Percentiles rank a stretch among this genome's conserved stretches.
Conservation (phyloP, 2,329 filamentous ascomycete species). For the Aciculosporium take region DNA sequence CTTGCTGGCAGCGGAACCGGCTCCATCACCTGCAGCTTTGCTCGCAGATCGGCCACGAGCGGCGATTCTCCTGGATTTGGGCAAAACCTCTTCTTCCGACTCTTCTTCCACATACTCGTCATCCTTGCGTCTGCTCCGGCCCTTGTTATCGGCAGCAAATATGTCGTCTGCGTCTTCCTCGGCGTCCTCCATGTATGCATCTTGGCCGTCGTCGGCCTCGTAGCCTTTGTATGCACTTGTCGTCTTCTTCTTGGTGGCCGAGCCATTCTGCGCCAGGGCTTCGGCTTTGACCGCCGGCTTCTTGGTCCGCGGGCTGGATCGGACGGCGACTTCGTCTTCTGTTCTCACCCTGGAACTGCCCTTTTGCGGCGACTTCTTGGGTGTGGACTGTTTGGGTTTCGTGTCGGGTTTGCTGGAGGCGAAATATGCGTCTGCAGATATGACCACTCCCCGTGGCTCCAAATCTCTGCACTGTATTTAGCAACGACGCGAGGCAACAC, state of each 20-base stretch:
- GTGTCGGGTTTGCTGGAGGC: constrained; percentile 28
- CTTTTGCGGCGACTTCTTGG: constrained; percentile 24
- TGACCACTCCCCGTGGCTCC: constrained; percentile 33
- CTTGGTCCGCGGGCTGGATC: constrained; percentile 39
- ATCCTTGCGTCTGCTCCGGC: constrained; percentile 49
- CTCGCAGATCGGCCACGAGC: constrained; percentile 23
- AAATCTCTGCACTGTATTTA: constrained; percentile 18
- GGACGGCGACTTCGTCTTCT: constrained; percentile 30
- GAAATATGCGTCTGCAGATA: constrained; percentile 45
- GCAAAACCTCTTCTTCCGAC: constrained; percentile 54
- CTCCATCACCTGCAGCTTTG: constrained; percentile 16
- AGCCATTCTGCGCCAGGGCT: constrained; percentile 16
- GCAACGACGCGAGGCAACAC: background rate
- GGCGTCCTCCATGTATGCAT: constrained; percentile 51
- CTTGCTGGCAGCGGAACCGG: constrained; percentile 23
- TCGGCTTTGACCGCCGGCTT: constrained; percentile 19
- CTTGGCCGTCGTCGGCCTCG: constrained; percentile 31
- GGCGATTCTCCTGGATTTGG: constrained; percentile 44
- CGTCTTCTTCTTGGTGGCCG: constrained; percentile 26
- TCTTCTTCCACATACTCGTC: constrained; percentile 64
- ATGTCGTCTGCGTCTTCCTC: constrained; percentile 67
- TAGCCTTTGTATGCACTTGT: constrained; percentile 27
- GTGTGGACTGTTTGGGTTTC: constrained; percentile 23
- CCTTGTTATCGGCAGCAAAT: constrained; percentile 58
- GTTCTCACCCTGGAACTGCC: constrained; percentile 21